Evolutionary conservation across 2,329 filamentous ascomycete genomes (phyloP).

Genomic region (Phoma sp.): DNA sequence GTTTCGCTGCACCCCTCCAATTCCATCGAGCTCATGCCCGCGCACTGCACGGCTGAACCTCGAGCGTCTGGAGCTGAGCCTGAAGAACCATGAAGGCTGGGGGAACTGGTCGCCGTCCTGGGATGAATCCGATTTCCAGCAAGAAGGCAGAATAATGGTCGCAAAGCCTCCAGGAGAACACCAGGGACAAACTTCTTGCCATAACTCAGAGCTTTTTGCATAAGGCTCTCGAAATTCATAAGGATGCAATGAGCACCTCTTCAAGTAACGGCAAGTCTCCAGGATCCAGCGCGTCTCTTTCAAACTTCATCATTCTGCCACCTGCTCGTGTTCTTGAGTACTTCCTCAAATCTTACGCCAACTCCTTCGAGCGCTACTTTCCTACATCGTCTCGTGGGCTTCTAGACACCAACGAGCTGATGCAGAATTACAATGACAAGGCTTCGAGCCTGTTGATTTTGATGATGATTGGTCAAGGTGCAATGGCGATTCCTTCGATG

Average conservation of each 20-base stretch:
- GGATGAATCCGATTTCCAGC: constrained; percentile 57
- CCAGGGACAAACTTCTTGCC: constrained; percentile 73
- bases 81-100: constrained; percentile 61
- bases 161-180: constrained; percentile 61
- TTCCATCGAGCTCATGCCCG: constrained; percentile 58
- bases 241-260: constrained; percentile 56
- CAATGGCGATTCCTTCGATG: constrained; percentile 68
- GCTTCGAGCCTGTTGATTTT: constrained; percentile 71
- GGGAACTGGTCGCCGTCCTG: constrained; percentile 59
- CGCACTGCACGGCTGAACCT: constrained; percentile 61
- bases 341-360: constrained; percentile 71
- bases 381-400: constrained; percentile 66
- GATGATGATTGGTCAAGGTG: constrained; percentile 76
- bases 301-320: constrained; percentile 71
- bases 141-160: constrained; percentile 56
- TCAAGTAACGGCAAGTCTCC: constrained; percentile 54
- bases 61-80: constrained; percentile 59
- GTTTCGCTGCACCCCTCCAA: constrained; percentile 60
- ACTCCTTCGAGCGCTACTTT: constrained; percentile 72
- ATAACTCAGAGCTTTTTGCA: constrained; percentile 75
- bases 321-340: constrained; percentile 71
- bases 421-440: constrained; percentile 67
- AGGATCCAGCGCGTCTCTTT: constrained; percentile 56
- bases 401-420: constrained; percentile 71
- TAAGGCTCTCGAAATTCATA: constrained; percentile 74